These are phyloP conservation scores for Amphicarpaea edgeworthii DNA, from an alignment of 306 rosid genomes.

Conservation along the genomic window DNA sequence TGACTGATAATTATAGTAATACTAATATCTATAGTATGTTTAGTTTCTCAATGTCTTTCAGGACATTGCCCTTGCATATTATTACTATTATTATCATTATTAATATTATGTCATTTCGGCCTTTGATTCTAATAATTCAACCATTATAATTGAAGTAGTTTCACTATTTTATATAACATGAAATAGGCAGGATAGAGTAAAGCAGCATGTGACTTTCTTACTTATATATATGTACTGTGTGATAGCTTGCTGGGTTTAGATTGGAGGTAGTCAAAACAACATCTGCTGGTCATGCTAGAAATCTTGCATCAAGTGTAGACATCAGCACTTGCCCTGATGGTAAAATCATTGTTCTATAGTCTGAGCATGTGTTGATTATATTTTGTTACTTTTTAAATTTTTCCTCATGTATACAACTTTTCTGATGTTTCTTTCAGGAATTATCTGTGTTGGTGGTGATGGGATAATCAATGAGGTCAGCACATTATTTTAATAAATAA, in stretches of 20 bases:
- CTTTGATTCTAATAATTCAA: constrained; percentile 23
- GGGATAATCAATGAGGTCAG: constrained; percentile 99
- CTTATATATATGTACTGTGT: constrained; percentile 52
- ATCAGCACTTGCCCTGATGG: constrained; percentile 96
- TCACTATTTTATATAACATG: constrained; percentile 34
- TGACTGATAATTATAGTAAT: constrained; percentile 22
- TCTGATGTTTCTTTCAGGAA: constrained; percentile 67
- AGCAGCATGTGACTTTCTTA: constrained; percentile 31
- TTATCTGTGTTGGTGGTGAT: constrained; percentile 98
- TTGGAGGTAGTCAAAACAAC: constrained; percentile 95
- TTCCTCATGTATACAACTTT: constrained; percentile 36
- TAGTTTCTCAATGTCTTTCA: constrained; percentile 36
- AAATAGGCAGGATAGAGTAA: constrained; percentile 24
- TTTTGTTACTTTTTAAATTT: constrained; percentile 43
- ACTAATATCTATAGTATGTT: neutral
- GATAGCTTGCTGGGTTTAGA: constrained; percentile 99
- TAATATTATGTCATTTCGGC: constrained; percentile 1
- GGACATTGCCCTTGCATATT: constrained; percentile 8
- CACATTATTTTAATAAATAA: constrained; percentile 29
- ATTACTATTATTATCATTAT: neutral
- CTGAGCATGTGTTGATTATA: constrained; percentile 35
- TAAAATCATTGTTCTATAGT: constrained; percentile 48
- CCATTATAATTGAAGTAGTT: constrained; percentile 32
- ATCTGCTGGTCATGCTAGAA: constrained; percentile 92
- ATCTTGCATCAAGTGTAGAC: constrained; percentile 89